Conservation (phyloP, 1,284 basidiomycete genomes). For the Meira miltonrushii region DNA sequence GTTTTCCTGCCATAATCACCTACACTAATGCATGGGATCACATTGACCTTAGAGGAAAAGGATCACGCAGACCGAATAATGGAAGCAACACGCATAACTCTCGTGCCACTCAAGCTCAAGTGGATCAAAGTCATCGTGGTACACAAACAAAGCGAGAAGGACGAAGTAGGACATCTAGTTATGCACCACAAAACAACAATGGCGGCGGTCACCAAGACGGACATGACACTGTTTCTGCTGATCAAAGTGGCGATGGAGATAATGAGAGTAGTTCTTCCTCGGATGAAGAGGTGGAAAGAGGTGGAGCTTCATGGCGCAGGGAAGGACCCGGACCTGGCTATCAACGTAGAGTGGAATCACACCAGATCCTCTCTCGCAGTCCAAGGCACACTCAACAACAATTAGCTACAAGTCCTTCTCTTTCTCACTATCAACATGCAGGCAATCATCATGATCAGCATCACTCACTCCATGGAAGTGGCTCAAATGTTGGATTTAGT, state of each 20-base stretch:
- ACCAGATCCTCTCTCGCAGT: not conserved
- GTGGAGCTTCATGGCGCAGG: conserved; percentile 1
- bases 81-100: not conserved
- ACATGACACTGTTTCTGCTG: not conserved
- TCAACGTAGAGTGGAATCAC: conserved; percentile 8
- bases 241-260: conserved; percentile 37
- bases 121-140: conserved; percentile 1
- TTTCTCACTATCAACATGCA: too few relatives aligned
- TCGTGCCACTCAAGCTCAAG: not conserved
- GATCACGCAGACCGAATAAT: not conserved
- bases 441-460: not conserved
- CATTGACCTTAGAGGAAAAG: conserved; percentile 6
- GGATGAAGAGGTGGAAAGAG: conserved; percentile 13
- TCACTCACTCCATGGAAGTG: not conserved
- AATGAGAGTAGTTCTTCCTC: conserved; percentile 34
- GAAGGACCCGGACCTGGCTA: conserved; percentile 9
- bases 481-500: not conserved
- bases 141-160: conserved; percentile 26
- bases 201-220: not conserved
- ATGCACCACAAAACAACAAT: not conserved
- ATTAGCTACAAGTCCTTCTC: too few relatives aligned
- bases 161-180: conserved; percentile 16
- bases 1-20: conserved; percentile 22
- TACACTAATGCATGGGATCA: conserved; percentile 42
- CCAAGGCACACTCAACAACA: too few relatives aligned